Evolutionary conservation across 192 early-diverging fungal species (phyloP).

Genomic region (Backusella morwellensis): DNA sequence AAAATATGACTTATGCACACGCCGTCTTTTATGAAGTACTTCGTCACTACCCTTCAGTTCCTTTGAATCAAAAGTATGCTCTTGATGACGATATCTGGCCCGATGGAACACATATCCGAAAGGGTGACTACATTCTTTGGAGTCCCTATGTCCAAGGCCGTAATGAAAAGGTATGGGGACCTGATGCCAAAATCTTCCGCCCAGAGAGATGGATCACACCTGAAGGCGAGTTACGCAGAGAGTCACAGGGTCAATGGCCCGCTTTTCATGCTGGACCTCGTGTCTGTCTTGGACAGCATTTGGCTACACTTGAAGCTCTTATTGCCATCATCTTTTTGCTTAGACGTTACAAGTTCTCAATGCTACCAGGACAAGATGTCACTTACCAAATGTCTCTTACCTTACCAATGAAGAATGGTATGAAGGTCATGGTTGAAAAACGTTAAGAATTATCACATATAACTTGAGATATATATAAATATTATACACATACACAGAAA

Average conservation of each 20-base stretch:
- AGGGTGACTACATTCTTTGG: conserved; percentile 53
- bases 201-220: conserved; percentile 66
- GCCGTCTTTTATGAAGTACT: conserved; percentile 52
- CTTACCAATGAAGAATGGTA: conserved; percentile 31
- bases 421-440: conserved; percentile 29
- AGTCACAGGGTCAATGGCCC: conserved; percentile 47
- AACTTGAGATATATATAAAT: not conserved
- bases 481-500: conserved; percentile 4
- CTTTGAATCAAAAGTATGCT: conserved; percentile 52
- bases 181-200: conserved; percentile 55
- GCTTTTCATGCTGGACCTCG: conserved; percentile 59
- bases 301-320: conserved; percentile 45
- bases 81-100: conserved; percentile 59
- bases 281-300: conserved; percentile 32
- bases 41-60: conserved; percentile 67
- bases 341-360: conserved; percentile 35
- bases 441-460: not conserved
- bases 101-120: conserved; percentile 53
- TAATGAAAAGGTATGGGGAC: conserved; percentile 57
- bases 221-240: conserved; percentile 31
- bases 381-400: conserved; percentile 27
- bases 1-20: conserved; percentile 38
- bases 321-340: conserved; percentile 36
- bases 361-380: conserved; percentile 33
- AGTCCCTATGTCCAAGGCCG: conserved; percentile 54